Conservation (phyloP, 768 basidiomycete species). For the Suillus weaverae region DNA sequence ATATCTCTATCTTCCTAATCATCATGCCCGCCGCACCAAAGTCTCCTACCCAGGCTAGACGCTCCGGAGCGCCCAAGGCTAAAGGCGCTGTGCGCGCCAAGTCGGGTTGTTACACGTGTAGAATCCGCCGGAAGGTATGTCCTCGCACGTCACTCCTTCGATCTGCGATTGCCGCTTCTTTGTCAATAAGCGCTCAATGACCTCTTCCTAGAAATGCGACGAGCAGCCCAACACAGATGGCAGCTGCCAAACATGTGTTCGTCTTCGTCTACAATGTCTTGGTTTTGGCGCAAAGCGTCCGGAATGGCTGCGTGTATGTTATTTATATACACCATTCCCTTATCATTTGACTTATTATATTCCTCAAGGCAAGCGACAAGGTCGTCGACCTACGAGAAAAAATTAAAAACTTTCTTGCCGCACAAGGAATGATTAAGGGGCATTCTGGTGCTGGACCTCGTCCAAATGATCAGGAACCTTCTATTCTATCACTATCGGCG, state of each 20-base stretch:
- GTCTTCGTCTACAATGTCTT: slow-evolving; percentile 80
- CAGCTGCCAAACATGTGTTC: slow-evolving; percentile 72
- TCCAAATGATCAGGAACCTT: slow-evolving; percentile 53
- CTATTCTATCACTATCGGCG: slow-evolving; percentile 50
- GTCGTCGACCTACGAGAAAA: slow-evolving; percentile 70
- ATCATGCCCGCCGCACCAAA: slow-evolving; percentile 38
- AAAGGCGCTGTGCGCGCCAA: slow-evolving; percentile 85
- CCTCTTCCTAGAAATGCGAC: slow-evolving; percentile 71
- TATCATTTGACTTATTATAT: slow-evolving; percentile 14
- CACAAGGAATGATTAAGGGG: slow-evolving; percentile 89
- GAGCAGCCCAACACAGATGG: slow-evolving; percentile 64
- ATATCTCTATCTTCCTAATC: neutral
- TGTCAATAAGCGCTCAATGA: slow-evolving; percentile 16
- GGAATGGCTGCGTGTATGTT: slow-evolving; percentile 75
- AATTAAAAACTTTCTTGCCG: slow-evolving; percentile 76
- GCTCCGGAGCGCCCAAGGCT: slow-evolving; percentile 61
- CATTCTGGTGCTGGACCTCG: slow-evolving; percentile 73
- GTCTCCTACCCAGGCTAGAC: slow-evolving; percentile 41
- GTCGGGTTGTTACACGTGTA: slow-evolving; percentile 87
- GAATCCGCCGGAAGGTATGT: slow-evolving; percentile 79
- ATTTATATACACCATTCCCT: neutral
- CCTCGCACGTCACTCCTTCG: slow-evolving; percentile 7
- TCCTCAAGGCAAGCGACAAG: slow-evolving; percentile 65
- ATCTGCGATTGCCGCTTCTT: slow-evolving; percentile 10
- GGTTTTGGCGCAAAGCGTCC: slow-evolving; percentile 86